Conservation (phyloP, 768 basidiomycete genomes). For the Clavulina sp. region DNA sequence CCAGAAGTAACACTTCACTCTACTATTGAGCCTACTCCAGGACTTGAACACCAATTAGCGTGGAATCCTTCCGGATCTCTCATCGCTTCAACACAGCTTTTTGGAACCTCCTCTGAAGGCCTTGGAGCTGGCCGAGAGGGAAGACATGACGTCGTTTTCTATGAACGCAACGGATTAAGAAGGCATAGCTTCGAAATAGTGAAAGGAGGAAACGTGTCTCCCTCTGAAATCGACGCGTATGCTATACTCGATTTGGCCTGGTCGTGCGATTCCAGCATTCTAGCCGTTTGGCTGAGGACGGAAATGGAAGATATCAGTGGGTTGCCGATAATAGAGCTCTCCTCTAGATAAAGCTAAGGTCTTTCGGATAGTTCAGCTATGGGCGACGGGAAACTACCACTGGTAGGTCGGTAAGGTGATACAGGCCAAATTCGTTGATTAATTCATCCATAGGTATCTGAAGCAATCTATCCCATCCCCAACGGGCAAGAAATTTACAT, state of each 20-base stretch:
- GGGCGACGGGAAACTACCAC: conserved; percentile 89
- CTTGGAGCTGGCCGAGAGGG: conserved; percentile 42
- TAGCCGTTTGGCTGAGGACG: conserved; percentile 70
- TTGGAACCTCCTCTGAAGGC: conserved; percentile 53
- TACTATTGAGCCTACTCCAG: conserved; percentile 69
- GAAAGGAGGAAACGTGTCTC: conserved; percentile 18
- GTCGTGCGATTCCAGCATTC: conserved; percentile 75
- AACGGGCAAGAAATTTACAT: conserved; percentile 39
- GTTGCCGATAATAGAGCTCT: conserved; percentile 13
- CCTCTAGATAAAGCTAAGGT: not conserved
- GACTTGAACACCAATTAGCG: conserved; percentile 57
- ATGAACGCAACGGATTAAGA: conserved; percentile 85
- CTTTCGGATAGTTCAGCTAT: conserved; percentile 70
- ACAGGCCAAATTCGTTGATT: not conserved
- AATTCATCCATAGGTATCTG: conserved; percentile 46
- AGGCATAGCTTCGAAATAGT: conserved; percentile 68
- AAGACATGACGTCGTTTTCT: conserved; percentile 77
- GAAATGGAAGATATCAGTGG: conserved; percentile 52
- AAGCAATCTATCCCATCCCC: conserved; percentile 69
- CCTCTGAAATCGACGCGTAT: conserved; percentile 38
- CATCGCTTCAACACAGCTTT: conserved; percentile 66
- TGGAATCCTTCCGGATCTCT: conserved; percentile 87
- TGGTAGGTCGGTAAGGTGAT: conserved; percentile 33
- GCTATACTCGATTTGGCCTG: conserved; percentile 61
- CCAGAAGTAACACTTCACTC: conserved; percentile 50